Percentiles rank a stretch among this genome's conserved stretches.
Conservation (phyloP, 2,329 filamentous ascomycete species). For the Colletotrichum cereale region DNA sequence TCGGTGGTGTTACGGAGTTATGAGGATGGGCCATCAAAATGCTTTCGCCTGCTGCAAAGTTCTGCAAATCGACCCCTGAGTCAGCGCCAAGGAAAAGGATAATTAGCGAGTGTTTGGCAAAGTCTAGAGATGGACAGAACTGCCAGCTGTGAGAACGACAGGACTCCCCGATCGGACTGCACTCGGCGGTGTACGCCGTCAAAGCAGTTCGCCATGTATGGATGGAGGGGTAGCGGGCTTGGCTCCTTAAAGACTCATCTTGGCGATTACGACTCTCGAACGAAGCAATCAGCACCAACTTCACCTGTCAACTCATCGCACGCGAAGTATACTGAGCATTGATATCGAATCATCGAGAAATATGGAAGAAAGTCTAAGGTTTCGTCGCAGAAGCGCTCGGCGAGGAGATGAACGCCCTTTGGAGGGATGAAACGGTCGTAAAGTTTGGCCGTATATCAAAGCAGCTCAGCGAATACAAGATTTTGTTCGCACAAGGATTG, state of each 20-base stretch:
- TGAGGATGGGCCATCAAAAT: constrained; percentile 15
- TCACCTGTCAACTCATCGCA: constrained; percentile 29
- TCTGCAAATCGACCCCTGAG: constrained; percentile 9
- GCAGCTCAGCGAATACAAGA: constrained; percentile 18
- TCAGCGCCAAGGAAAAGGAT: constrained; percentile 10
- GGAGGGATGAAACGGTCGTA: constrained; percentile 33
- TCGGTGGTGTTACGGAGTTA: constrained; percentile 36
- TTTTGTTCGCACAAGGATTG: constrained; percentile 7
- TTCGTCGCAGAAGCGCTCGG: constrained; percentile 19
- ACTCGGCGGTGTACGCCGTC: not conserved
- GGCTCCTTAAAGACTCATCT: not conserved
- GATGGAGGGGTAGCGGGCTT: not conserved
- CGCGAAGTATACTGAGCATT: constrained; percentile 10
- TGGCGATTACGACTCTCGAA: not conserved
- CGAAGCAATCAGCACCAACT: constrained; percentile 2
- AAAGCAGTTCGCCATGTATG: not conserved
- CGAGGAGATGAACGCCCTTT: constrained; percentile 36
- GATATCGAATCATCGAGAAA: not conserved
- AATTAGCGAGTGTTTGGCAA: not conserved
- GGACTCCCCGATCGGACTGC: not conserved
- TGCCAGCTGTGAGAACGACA: not conserved
- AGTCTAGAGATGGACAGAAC: not conserved
- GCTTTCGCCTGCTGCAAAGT: constrained; percentile 3
- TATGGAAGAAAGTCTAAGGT: not conserved
- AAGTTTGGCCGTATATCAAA: constrained; percentile 26